Conservation (phyloP, 805 yeast species). For the Yarrowia sp. region DNA sequence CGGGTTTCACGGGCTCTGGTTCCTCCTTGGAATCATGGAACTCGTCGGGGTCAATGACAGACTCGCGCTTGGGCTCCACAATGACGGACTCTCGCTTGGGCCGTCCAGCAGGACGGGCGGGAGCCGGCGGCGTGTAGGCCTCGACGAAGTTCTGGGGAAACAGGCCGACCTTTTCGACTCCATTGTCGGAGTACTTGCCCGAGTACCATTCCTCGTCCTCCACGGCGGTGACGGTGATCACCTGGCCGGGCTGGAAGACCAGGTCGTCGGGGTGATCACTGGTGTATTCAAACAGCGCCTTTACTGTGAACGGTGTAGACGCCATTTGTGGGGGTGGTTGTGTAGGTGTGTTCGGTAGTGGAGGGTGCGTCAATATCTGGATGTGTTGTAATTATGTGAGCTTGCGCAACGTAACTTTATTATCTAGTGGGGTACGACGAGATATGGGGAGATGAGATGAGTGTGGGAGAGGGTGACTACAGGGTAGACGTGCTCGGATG, state of each 20-base stretch:
- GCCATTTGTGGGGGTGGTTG: slow-evolving; percentile 31
- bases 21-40: slow-evolving; percentile 30
- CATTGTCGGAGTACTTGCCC: slow-evolving; percentile 62
- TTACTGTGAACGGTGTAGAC: slow-evolving; percentile 66
- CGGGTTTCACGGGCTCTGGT: slow-evolving; percentile 11
- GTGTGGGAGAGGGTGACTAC: too few species aligned
- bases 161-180: slow-evolving; percentile 62
- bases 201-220: slow-evolving; percentile 94
- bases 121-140: slow-evolving; percentile 35
- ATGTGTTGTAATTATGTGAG: slow-evolving; percentile 35
- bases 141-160: slow-evolving; percentile 88
- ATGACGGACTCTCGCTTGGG: slow-evolving; percentile 23
- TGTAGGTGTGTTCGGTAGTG: slow-evolving; percentile 1
- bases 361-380: slow-evolving; percentile 32
- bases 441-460: background rate
- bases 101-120: slow-evolving; percentile 35
- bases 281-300: slow-evolving; percentile 67
- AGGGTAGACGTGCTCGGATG: too few species aligned
- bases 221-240: slow-evolving; percentile 73
- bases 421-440: slow-evolving; percentile 15
- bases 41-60: slow-evolving; percentile 21
- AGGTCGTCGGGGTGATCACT: slow-evolving; percentile 86
- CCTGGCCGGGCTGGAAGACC: slow-evolving; percentile 68
- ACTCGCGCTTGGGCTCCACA: slow-evolving; percentile 23
- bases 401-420: slow-evolving; percentile 33